These are phyloP conservation scores for Kodamaea hsintzibuensis DNA, from an alignment of 805 yeast species.

Conservation along the genomic window DNA sequence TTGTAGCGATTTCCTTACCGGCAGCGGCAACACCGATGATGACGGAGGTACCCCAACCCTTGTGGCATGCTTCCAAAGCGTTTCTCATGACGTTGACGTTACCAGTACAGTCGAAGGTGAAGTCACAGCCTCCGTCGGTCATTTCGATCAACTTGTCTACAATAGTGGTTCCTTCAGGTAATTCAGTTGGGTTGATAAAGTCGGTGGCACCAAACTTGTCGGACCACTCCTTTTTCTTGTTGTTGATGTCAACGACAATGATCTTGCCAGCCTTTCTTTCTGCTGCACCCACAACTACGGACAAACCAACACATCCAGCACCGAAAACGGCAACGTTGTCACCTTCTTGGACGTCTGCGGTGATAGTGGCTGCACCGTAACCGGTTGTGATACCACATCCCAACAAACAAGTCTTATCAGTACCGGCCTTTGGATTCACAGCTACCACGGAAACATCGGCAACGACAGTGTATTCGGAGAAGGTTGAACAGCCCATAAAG, in stretches of 20 bases:
- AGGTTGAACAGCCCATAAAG: constrained; percentile 98
- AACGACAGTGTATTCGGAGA: constrained; percentile 95
- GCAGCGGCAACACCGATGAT: constrained; percentile 99
- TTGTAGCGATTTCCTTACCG: constrained; percentile 92
- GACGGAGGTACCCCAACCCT: constrained; percentile 98
- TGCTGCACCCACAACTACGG: constrained; percentile 94
- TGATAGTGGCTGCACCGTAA: constrained; percentile 94
- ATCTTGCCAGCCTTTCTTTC: constrained; percentile 78
- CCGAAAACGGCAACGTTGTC: constrained; percentile 97
- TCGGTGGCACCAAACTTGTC: constrained; percentile 92
- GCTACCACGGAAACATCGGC: constrained; percentile 97
- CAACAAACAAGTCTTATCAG: constrained; percentile 84
- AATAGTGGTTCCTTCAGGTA: constrained; percentile 71
- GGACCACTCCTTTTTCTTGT: constrained; percentile 83
- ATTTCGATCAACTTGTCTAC: constrained; percentile 78
- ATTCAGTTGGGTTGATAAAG: constrained; percentile 80
- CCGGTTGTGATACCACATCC: constrained; percentile 99
- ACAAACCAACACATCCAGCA: constrained; percentile 95
- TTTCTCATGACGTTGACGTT: constrained; percentile 92
- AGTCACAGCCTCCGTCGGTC: constrained; percentile 98
- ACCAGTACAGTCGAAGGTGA: constrained; percentile 98
- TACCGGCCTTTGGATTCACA: constrained; percentile 78
- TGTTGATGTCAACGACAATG: constrained; percentile 86
- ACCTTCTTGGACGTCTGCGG: constrained; percentile 87
- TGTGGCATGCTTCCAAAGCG: constrained; percentile 96